A percentile compares a stretch with the other conserved stretches of the same genome.
phyloP scores from a whole-genome alignment of 1,284 basidiomycete genomes.

The Ceratobasidium theobromae region DNA sequence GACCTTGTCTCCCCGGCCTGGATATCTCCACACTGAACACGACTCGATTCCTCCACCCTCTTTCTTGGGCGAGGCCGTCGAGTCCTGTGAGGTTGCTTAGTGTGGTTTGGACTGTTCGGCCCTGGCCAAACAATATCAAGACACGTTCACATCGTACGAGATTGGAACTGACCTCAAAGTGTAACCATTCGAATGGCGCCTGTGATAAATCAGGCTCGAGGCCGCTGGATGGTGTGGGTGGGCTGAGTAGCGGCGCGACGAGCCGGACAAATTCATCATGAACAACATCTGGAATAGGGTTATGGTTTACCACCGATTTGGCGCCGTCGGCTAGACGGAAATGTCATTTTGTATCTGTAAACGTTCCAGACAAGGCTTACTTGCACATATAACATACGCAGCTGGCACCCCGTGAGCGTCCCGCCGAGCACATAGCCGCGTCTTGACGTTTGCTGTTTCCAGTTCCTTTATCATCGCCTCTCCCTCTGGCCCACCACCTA shows the following conservation, averaged over 20 bases:
- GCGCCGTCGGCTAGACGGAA: constrained; percentile 54
- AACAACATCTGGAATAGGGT: constrained; percentile 77
- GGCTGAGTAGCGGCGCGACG: constrained; percentile 64
- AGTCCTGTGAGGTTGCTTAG: constrained; percentile 71
- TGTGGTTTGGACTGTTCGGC: constrained; percentile 41
- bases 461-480: constrained; percentile 61
- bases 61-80: constrained; percentile 73
- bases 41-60: constrained; percentile 75
- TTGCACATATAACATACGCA: constrained; percentile 65
- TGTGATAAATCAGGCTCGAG: constrained; percentile 21
- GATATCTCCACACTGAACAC: constrained; percentile 77
- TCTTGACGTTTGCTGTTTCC: constrained; percentile 65
- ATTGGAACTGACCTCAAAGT: constrained; percentile 68
- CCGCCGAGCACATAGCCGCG: constrained; percentile 72
- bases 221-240: constrained; percentile 3
- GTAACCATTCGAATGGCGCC: constrained; percentile 77
- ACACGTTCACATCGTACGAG: constrained; percentile 55
- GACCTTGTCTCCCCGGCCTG: constrained; percentile 68
- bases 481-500: constrained; percentile 71
- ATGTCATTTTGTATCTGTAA: neutral
- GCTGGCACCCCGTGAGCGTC: constrained; percentile 67
- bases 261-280: constrained; percentile 80
- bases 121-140: constrained; percentile 5
- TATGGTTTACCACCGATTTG: constrained; percentile 70
- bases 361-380: neutral